Base-by-base conservation (phyloP, 768 basidiomycete species). In the Auriscalpium microsporum region DNA sequence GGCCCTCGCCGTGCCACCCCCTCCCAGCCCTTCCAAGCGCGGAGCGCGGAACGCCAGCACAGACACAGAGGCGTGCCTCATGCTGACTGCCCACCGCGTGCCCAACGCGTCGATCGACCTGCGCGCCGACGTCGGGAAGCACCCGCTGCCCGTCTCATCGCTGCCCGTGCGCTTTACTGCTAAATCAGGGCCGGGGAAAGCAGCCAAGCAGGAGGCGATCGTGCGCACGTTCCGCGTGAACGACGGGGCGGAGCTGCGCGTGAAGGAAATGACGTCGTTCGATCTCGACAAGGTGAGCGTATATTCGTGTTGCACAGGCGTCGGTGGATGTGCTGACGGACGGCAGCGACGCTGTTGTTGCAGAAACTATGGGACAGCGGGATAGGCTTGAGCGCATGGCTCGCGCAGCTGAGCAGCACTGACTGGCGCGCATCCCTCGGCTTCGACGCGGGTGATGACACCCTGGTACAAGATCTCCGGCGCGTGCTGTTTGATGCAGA, bases 321-420 rank as follows among this genome's bases (percentile, higher is more conserved):
- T 28, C 49, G n/a, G 8, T 34, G 17, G 33, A 19, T 28, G n/a
- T 4, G 33, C n/a, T 50, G 44, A 28, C 34, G 19, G 34, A 50
- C 21, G 45, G 37, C 38, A 45, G 53, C 37, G 44, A 48, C 44
- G 57, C 61, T 52, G 21, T 45, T 4, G 2, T 28, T 48, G 54
- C 65, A 95, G 94, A 95, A 95, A 91, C 79, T 95, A 53, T 96
- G 94, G 94, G 93, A 95, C 66, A 94, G 92, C 45, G 94, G 94
- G 2, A 77, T 95, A 48, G 92, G 89, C 7, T 71, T 94, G 17
- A 84, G 87, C 55, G 80, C 90, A 2, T 94, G 89, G 89, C 72
- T 95, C 4, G 72, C 79, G 1, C 65, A 56, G 33, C 69, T 74
- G 57, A 59, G 65, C 11, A 28, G 28, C 28, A 7, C 28, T 0